Evolutionary conservation across 2,329 filamentous ascomycete species (phyloP), one percentile per base, ranked within the genome.

Genomic region (Raffaelea ambrosiae): DNA sequence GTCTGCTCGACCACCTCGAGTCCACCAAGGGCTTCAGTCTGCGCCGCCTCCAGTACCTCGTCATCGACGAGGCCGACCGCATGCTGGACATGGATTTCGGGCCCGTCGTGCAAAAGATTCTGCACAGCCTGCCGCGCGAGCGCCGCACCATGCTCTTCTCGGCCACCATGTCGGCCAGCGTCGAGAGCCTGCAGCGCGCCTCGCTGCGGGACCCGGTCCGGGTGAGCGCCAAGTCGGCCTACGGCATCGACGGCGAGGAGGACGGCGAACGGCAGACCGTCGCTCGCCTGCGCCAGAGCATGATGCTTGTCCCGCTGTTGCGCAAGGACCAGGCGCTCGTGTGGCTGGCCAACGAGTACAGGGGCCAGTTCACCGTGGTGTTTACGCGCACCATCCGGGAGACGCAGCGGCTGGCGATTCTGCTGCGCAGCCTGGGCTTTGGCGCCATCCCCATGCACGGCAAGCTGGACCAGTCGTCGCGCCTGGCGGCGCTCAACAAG

Each of bases 11-110:
- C 59, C 93, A 98, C 58, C 71, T 97, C 9, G 89, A 97, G 63
- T 95, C 95, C 67, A 98, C 93, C 2, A 96, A 95, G 65, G 91
- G 93, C 11, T 97, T 98, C 67, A 90, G 85, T 2, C 70, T 97
- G 43, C 44, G 46, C 38, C 79, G 85, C 26, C 71, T 96, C 35
- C 90, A 90, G 60, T 95, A 91, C 61, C 72, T 97, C 3, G 90
- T 96, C 52, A 89, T 97, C 79, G 91, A 96, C 61, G 91, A 96
- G 68, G 91, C 91, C 21, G 91, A 97, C 64, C 76, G 90, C 50
- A 74, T 97, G 10, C 77, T 97, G 2, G 93, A 98, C 48, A 53
- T 57, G 50, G 56, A 58, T 46, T 58, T 58, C 47, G 55, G 56
- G 1, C 52, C 51, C 8, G 40, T 51, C 9, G 41, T 58, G 11